A percentile compares a stretch with the other conserved stretches of the same genome.
phyloP scores from a whole-genome alignment of 352 stramenopile genomes.

The Elongisporangium anandrum region DNA sequence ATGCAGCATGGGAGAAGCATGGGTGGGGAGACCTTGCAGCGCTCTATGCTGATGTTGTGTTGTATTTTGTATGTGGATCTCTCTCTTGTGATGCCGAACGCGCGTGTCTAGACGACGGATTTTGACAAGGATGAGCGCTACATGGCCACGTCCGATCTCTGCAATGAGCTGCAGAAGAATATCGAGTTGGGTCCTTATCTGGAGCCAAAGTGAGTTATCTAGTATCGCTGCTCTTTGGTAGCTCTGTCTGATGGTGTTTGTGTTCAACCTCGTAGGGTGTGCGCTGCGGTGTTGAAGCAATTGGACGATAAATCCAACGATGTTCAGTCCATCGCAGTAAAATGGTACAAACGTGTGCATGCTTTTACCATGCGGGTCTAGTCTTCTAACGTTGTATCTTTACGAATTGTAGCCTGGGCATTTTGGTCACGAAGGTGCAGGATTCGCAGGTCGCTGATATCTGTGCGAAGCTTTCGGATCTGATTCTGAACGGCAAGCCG shows the following conservation, averaged over 20 bases:
- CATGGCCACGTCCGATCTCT: slow-evolving; percentile 99
- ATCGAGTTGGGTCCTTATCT: slow-evolving; percentile 82
- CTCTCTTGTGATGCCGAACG: not conserved
- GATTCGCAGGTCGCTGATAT: slow-evolving; percentile 95
- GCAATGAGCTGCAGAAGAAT: slow-evolving; percentile 94
- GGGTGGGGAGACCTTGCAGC: not conserved
- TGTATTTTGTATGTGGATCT: not conserved
- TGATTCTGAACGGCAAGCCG: slow-evolving; percentile 95
- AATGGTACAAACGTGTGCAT: slow-evolving; percentile 43
- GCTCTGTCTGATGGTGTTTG: not conserved
- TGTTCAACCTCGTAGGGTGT: slow-evolving; percentile 71
- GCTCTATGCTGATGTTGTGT: not conserved
- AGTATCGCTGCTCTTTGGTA: slow-evolving; percentile 7
- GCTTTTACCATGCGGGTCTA: not conserved
- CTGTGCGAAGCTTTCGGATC: slow-evolving; percentile 94
- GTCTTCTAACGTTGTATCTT: not conserved
- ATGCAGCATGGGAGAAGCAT: not conserved
- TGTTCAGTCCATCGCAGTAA: slow-evolving; percentile 94
- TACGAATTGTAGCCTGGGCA: slow-evolving; percentile 70
- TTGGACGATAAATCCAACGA: slow-evolving; percentile 99
- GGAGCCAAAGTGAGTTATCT: slow-evolving; percentile 69
- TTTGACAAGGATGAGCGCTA: slow-evolving; percentile 99
- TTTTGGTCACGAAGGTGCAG: slow-evolving; percentile 96
- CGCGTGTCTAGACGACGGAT: slow-evolving; percentile 57
- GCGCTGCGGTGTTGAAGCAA: slow-evolving; percentile 93